Evolutionary conservation across 2,329 filamentous ascomycete genomes (phyloP).

Genomic region (Colletotrichum orbiculare): DNA sequence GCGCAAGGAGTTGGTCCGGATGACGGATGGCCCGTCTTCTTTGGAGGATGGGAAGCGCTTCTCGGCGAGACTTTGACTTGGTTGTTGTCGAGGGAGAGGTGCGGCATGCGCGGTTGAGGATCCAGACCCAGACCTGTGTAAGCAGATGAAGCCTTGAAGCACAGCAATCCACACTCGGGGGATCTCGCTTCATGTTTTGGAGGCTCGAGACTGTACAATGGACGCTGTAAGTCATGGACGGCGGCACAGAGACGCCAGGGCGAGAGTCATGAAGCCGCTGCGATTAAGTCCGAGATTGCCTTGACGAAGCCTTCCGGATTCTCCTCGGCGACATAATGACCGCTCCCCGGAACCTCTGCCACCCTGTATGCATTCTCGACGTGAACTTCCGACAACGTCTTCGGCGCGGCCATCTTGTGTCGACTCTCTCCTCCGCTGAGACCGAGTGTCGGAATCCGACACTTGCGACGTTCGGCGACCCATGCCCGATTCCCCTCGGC

Average conservation of each 20-base stretch:
- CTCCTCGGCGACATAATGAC: background rate
- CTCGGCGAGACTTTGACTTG: conserved; percentile 25
- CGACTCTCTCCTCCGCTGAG: no score
- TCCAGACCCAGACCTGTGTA: background rate
- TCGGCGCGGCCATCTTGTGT: no score
- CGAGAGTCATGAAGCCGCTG: no score
- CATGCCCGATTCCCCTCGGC: background rate
- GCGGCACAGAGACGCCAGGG: background rate
- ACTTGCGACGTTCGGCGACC: no score
- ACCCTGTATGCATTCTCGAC: no score
- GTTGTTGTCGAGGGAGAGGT: background rate
- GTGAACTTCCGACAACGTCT: no score
- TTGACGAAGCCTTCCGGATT: background rate
- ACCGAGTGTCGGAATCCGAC: no score
- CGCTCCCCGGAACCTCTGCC: no score
- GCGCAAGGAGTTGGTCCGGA: conserved; percentile 45
- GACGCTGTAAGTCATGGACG: no score
- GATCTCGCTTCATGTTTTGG: background rate
- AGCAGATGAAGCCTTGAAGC: no score
- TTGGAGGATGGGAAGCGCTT: conserved; percentile 33
- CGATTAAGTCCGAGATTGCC: background rate
- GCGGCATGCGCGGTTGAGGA: background rate
- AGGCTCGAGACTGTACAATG: background rate
- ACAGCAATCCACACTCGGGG: no score
- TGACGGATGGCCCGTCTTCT: conserved; percentile 46